These are phyloP conservation scores for Massariosphaeria phaeospora DNA, from an alignment of 495 filamentous ascomycete species.

Conservation along the genomic window DNA sequence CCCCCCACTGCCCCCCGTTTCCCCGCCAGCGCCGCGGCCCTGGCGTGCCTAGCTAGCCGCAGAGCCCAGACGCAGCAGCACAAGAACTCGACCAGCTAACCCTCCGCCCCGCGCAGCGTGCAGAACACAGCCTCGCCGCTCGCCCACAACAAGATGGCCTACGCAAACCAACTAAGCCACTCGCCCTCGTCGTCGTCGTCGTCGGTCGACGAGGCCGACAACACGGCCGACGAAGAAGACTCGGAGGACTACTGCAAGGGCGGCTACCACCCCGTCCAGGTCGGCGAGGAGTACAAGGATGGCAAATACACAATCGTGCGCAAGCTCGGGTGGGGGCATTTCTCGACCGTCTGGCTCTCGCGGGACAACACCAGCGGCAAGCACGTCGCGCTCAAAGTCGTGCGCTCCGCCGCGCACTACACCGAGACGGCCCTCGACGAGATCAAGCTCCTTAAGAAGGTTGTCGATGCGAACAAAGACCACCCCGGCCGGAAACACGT, in stretches of 20 bases:
- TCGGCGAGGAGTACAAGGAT: constrained; percentile 96
- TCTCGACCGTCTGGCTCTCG: constrained; percentile 97
- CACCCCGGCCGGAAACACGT: constrained; percentile 93
- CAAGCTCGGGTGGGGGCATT: constrained; percentile 98
- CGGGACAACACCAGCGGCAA: constrained; percentile 84
- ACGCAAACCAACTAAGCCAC: constrained; percentile 54
- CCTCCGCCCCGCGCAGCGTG: constrained; percentile 30
- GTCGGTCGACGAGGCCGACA: constrained; percentile 73
- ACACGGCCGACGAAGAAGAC: constrained; percentile 96
- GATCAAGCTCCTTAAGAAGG: constrained; percentile 95
- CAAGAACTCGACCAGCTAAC: not conserved
- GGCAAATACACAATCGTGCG: constrained; percentile 93
- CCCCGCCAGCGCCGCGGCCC: not conserved
- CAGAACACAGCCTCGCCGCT: constrained; percentile 45
- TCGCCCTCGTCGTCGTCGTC: constrained; percentile 74
- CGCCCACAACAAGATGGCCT: constrained; percentile 46
- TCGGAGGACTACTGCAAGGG: constrained; percentile 99
- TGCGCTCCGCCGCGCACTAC: constrained; percentile 94
- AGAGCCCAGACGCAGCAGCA: constrained; percentile 13
- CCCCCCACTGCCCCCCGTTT: not conserved
- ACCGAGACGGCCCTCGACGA: constrained; percentile 98
- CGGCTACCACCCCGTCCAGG: constrained; percentile 88
- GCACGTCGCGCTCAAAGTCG: constrained; percentile 96
- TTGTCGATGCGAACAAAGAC: constrained; percentile 77
- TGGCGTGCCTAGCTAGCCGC: no score